A percentile compares a stretch with the other conserved stretches of the same genome.
These are phyloP conservation scores for Paratinospora sagittata DNA, from an alignment of 164 flowering plant genomes.

Conservation along the genomic window DNA sequence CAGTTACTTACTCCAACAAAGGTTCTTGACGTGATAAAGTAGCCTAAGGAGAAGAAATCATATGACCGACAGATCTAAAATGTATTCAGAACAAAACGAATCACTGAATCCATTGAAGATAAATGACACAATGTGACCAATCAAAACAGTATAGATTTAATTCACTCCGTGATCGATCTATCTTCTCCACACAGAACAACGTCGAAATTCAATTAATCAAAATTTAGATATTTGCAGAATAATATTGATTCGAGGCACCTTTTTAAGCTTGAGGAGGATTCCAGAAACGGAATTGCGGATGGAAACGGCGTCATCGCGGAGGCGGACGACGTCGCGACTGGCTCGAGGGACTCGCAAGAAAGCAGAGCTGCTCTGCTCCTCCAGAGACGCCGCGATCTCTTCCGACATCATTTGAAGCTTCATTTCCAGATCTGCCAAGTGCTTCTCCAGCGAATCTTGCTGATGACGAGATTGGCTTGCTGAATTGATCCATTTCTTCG, in stretches of 20 bases:
- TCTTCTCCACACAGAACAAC: neutral
- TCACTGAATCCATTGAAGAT: too few species aligned
- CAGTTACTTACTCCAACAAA: neutral
- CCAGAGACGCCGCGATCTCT: conserved; percentile 91
- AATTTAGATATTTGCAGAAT: neutral
- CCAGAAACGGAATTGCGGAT: conserved; percentile 70
- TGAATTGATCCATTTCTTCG: conserved; percentile 91
- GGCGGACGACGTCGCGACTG: conserved; percentile 85
- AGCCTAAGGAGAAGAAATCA: neutral
- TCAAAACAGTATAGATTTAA: neutral
- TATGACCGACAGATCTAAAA: neutral
- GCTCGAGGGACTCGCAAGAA: conserved; percentile 95
- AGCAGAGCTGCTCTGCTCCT: conserved; percentile 86
- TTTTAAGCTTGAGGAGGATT: conserved; percentile 73
- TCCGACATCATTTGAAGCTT: conserved; percentile 94
- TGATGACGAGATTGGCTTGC: conserved; percentile 63
- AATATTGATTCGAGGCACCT: conserved; percentile 31
- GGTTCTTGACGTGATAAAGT: neutral
- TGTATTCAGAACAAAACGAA: neutral
- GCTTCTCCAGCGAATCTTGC: conserved; percentile 73
- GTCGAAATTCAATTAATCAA: neutral
- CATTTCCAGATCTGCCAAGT: conserved; percentile 92
- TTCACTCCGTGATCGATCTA: neutral
- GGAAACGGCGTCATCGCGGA: conserved; percentile 87
- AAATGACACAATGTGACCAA: neutral